A percentile compares a stretch with the other conserved stretches of the same genome.
These are phyloP conservation scores for Arthrobotrys musiformis DNA, from an alignment of 2,329 filamentous ascomycete species.

Conservation along the genomic window DNA sequence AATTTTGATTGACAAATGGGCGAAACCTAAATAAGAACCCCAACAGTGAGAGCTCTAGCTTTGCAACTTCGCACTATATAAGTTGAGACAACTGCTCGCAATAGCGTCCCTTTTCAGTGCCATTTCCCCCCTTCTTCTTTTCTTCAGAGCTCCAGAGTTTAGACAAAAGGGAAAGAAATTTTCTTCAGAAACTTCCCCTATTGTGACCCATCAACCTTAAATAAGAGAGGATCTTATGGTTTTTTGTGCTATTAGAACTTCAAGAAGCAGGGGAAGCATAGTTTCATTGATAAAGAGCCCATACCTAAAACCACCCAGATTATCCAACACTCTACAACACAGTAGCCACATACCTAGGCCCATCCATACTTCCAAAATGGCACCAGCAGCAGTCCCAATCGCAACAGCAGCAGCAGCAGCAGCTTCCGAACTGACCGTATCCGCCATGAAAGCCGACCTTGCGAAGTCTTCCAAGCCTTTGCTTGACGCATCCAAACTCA, in stretches of 20 bases:
- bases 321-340: slow-evolving; percentile 41
- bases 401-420: slow-evolving; percentile 12
- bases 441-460: slow-evolving; percentile 39
- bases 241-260: slow-evolving; percentile 15
- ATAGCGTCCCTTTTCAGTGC: slow-evolving; percentile 45
- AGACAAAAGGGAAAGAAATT: slow-evolving; percentile 33
- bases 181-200: slow-evolving; percentile 24
- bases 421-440: slow-evolving; percentile 33
- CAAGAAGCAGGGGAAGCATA: neutral
- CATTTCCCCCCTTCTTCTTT: slow-evolving; percentile 16
- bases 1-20: slow-evolving; percentile 31
- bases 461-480: slow-evolving; percentile 19
- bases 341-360: neutral
- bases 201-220: slow-evolving; percentile 26
- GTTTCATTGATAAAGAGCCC: too few relatives aligned
- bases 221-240: slow-evolving; percentile 11
- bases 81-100: slow-evolving; percentile 50
- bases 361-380: slow-evolving; percentile 25
- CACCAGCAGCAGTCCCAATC: slow-evolving; percentile 51
- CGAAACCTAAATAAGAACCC: slow-evolving; percentile 15
- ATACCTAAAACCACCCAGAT: neutral
- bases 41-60: slow-evolving; percentile 33
- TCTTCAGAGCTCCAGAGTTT: slow-evolving; percentile 39
- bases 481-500: slow-evolving; percentile 70
- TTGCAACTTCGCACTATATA: slow-evolving; percentile 49